Evolutionary conservation across 768 basidiomycete species (phyloP), one percentile per base, ranked within the genome.

Genomic region (Porpolomopsis calyptriformis): DNA sequence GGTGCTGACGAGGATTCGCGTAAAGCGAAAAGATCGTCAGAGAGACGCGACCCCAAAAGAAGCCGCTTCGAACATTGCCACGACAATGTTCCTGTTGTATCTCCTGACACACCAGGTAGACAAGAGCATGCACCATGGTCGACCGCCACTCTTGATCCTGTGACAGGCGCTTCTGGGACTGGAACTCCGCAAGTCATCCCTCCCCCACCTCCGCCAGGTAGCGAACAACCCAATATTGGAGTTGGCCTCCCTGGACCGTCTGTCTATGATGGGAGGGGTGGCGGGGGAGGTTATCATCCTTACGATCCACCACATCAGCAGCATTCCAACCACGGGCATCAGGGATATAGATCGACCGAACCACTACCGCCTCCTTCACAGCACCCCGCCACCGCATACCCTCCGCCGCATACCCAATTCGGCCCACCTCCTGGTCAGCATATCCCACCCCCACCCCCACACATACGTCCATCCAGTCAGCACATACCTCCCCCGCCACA

Each of bases 21-120:
- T 34, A 45, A 43, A 22, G 46, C 43, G 43, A 35, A 31, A 31
- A 39, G 37, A 48, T 23, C 25, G 24, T 19, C 56, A 7, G 53
- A 48, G 23, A 49, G 56, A 11, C 62, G 67, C 1, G 64, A 67
- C 4, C 51, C 60, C 4, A 71, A 71, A 49, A 57, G 70, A 7
- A 59, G 52, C 20, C 60, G 68, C 22, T 58, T 62, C 27, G 66
- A 69, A 7, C 29, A 14, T 31, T 7, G 29, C n/a, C n/a, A n/a
- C 31, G 67, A 66, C 43, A 26, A 24, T 22, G 8, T 47, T 45
- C 37, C 48, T 49, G 8, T 33, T 41, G 8, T 44, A 41, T 33
- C 49, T 38, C n/a, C 26, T 27, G 27, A 25, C 10, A 46, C 22
- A 44, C 23, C 14, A 27, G 49, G 38, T 42, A 49, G 24, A 46